Evolutionary conservation across 257 asterid genomes (phyloP).

Genomic region (Mentha longifolia): DNA sequence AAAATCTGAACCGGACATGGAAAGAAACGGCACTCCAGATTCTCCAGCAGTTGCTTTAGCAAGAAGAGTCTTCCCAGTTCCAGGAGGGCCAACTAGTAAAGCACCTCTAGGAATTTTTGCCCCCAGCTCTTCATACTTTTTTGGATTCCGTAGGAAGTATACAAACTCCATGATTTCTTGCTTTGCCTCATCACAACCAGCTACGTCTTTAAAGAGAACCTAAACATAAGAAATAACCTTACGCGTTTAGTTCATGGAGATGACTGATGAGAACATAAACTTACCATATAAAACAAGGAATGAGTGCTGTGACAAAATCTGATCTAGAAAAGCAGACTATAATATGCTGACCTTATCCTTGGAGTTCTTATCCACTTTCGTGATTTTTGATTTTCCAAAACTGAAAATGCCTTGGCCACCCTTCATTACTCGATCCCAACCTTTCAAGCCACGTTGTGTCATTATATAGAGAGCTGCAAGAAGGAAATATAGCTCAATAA

Average conservation of each 20-base stretch:
- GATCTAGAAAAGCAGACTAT: conserved; percentile 3
- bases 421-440: conserved; percentile 61
- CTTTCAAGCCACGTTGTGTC: background rate
- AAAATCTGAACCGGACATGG: conserved; percentile 87
- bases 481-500: background rate
- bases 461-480: conserved; percentile 22
- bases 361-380: conserved; percentile 78
- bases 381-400: conserved; percentile 76
- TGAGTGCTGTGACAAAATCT: background rate
- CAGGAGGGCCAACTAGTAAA: conserved; percentile 92
- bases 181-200: conserved; percentile 97
- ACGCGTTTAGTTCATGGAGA: conserved; percentile 8
- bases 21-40: conserved; percentile 86
- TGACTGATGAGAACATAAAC: conserved; percentile 15
- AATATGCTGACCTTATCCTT: conserved; percentile 68
- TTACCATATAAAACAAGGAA: background rate
- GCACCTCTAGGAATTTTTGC: conserved; percentile 96
- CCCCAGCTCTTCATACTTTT: conserved; percentile 81
- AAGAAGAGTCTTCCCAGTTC: conserved; percentile 93
- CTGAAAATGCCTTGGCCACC: conserved; percentile 76
- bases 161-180: conserved; percentile 98
- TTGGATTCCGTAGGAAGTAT: conserved; percentile 86
- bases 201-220: conserved; percentile 91
- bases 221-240: conserved; percentile 33
- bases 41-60: conserved; percentile 98